Evolutionary conservation across 2,329 filamentous ascomycete genomes (phyloP), one percentile per base, ranked within the genome.

Genomic region (Stromatinia cepivora): DNA sequence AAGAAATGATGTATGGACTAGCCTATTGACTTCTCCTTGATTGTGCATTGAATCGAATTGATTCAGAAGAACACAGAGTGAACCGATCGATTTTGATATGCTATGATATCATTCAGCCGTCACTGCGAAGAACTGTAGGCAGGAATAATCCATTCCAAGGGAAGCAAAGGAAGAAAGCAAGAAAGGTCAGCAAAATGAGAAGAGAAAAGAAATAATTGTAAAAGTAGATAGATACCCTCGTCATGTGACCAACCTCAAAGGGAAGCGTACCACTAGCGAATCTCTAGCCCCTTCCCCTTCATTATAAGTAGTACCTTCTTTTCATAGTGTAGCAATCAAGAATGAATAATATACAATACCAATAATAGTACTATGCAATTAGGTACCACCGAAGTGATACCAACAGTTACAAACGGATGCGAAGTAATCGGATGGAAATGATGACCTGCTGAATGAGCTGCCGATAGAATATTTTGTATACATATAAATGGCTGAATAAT

Each of bases 121-220:
- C 76, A 97, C 97, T 87, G 88, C 92, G 76, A 94, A 97, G 92
- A 97, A 17, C 94, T 97, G 17, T 84, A 97, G 69, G 94, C 94
- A 73, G 97, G 97, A 83, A 92, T 97, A 48, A 39, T n/a, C 7
- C 6, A n/a, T 56, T 88, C 90, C 70, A 93, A 97, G 81, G 91
- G 92, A 87, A 96, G 95, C 4, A 84, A 90, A 75, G 58, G 89
- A 93, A 75, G 87, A 94, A 90, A 75, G 58, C 89, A 93, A 75
- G 87, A 94, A 76, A 91, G 96, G 78, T 88, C 93, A 78, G 84
- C 90, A 90, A 79, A 79, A 91, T 81, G 82, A 83, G 69, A 74
- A 73, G 73, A 75, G 25, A 75, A 75, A 13, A 72, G 74, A 10
- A 57, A 70, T 5, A 77, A 75, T 57, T 70, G 70, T 28, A 74